Conservation (phyloP, 495 filamentous ascomycete genomes). For the Letharia lupina region DNA sequence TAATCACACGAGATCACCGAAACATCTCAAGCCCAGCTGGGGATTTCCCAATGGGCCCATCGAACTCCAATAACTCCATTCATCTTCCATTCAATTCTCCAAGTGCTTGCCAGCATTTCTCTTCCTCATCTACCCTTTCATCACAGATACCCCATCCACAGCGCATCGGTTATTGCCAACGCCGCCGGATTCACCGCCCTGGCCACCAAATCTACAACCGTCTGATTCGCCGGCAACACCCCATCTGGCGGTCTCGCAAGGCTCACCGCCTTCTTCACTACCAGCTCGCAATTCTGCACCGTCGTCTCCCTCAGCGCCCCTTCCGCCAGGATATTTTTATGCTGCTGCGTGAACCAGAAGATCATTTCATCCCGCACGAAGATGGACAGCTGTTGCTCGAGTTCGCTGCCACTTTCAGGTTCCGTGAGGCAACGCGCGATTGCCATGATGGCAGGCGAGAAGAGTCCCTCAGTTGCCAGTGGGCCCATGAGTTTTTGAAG, state of each 20-base stretch:
- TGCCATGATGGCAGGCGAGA: constrained; percentile 83
- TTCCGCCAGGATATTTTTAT: constrained; percentile 58
- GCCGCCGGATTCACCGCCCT: constrained; percentile 80
- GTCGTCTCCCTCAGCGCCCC: constrained; percentile 76
- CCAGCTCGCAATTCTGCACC: constrained; percentile 75
- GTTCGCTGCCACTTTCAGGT: constrained; percentile 52
- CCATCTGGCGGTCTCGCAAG: constrained; percentile 58
- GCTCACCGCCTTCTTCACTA: constrained; percentile 80
- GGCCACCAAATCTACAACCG: constrained; percentile 82
- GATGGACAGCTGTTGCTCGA: constrained; percentile 85
- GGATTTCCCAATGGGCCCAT: not conserved
- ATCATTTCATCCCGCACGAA: constrained; percentile 98
- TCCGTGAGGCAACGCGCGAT: constrained; percentile 95
- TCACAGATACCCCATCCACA: constrained; percentile 96
- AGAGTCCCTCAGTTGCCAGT: constrained; percentile 90
- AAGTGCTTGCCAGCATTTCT: too few species aligned
- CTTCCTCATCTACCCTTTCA: not conserved
- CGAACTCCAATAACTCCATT: not conserved
- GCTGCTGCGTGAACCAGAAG: constrained; percentile 85
- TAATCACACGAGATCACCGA: not conserved
- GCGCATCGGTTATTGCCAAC: constrained; percentile 72
- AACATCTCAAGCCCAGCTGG: not conserved
- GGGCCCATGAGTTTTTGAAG: constrained; percentile 93
- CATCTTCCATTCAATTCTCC: not conserved
- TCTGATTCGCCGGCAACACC: constrained; percentile 88